Evolutionary conservation across 495 filamentous ascomycete genomes (phyloP), one percentile per base, ranked within the genome.

Genomic region (Chaetomium tenue): DNA sequence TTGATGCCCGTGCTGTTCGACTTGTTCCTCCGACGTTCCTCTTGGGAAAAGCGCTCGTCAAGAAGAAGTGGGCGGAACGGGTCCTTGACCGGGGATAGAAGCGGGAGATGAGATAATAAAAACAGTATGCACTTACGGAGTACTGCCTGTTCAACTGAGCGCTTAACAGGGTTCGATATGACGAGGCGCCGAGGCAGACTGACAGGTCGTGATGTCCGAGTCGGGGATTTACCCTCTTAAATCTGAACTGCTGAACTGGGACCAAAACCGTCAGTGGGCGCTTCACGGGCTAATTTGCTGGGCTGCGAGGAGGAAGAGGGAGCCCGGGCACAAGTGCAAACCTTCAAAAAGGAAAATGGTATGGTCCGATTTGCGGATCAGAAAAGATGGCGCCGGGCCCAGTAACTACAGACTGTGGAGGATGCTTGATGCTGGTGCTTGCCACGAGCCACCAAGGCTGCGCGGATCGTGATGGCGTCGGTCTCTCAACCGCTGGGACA

Each of bases 381-480:
- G 39, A 23, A 47, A 60, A 44, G 57, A 54, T n/a, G 40, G 37
- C 44, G n/a, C 46, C 46, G 33, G 63, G 48, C 56, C 63, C 63
- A 60, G 63, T 6, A 37, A 30, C 28, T 30, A 30, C 33, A 37
- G 9, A 54, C 47, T 30, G 47, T 22, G 63, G 66, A 68, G 40
- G 50, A 48, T 40, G 57, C 26, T 58, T 25, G 47, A 30, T 30
- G 28, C 28, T 30, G 28, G 64, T 47, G 56, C 46, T 53, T 53
- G 63, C 56, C 55, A 64, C 63, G 63, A 64, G 55, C 30, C 30
- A 57, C 54, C 62, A 44, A 53, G 58, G 59, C 16, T 23, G 33
- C 55, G 60, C 56, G 59, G 68, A 71, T 74, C 66, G 64, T 70
- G 64, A 72, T 68, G 67, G 71, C 65, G 64, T 64, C 64, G 63